A percentile compares a stretch with the other conserved stretches of the same genome.
These are phyloP conservation scores for Teratosphaeria gauchensis DNA, from an alignment of 2,329 filamentous ascomycete species.

Conservation along the genomic window DNA sequence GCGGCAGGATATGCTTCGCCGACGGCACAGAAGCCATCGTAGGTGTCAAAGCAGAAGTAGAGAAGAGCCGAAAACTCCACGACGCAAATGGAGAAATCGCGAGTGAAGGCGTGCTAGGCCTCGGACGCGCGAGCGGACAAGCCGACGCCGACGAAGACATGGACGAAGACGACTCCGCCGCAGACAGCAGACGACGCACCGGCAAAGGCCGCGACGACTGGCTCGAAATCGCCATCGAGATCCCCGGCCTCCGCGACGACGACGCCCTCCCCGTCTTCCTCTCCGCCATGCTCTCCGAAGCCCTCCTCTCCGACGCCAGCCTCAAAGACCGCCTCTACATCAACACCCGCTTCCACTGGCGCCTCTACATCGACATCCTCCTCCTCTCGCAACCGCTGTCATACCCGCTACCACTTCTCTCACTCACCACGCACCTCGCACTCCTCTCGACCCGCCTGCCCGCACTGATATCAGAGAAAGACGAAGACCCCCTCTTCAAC, in stretches of 20 bases:
- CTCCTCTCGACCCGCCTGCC: conserved; percentile 81
- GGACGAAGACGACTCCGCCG: conserved; percentile 28
- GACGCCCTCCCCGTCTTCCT: conserved; percentile 82
- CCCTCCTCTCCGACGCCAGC: conserved; percentile 62
- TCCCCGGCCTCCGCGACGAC: conserved; percentile 83
- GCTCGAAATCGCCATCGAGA: conserved; percentile 86
- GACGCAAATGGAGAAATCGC: background rate
- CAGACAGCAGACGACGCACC: conserved; percentile 10
- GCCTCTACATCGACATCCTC: conserved; percentile 84
- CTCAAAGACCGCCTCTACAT: conserved; percentile 67
- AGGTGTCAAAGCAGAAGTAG: conserved; percentile 89
- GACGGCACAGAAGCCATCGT: conserved; percentile 95
- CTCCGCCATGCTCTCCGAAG: conserved; percentile 79
- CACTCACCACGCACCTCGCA: conserved; percentile 85
- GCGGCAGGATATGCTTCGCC: conserved; percentile 83
- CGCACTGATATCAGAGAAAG: conserved; percentile 72
- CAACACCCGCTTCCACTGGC: conserved; percentile 90
- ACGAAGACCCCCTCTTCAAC: conserved; percentile 95
- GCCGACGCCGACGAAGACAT: conserved; percentile 16
- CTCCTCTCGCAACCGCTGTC: conserved; percentile 51
- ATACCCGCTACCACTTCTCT: conserved; percentile 86
- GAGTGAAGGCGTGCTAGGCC: conserved; percentile 8
- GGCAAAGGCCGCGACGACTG: conserved; percentile 54
- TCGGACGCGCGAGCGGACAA: conserved; percentile 3
- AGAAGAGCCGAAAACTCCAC: conserved; percentile 44